Percentiles rank a stretch among this genome's conserved stretches.
phyloP scores from a whole-genome alignment of 352 stramenopile genomes.

The Globisporangium spiculum region DNA sequence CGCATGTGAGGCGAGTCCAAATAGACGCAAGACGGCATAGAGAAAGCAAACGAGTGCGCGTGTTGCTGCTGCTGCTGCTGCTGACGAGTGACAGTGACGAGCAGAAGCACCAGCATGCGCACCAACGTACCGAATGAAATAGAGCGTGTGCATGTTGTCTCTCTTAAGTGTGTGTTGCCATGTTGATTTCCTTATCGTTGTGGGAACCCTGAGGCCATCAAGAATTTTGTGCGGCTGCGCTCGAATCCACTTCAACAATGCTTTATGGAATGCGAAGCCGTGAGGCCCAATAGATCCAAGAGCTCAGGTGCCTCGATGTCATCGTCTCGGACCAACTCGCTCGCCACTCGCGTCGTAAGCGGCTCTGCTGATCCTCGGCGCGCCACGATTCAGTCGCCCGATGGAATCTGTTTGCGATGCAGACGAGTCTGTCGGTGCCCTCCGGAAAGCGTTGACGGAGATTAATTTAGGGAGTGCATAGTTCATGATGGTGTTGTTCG shows the following conservation, averaged over 20 bases:
- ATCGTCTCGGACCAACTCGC: slow-evolving; percentile 15
- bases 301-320: slow-evolving; percentile 24
- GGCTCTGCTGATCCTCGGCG: not conserved
- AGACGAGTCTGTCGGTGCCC: not conserved
- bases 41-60: not conserved
- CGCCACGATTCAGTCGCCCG: not conserved
- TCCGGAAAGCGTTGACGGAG: not conserved
- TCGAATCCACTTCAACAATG: no score
- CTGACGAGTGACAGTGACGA: not conserved
- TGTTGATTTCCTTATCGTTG: not conserved
- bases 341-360: slow-evolving; percentile 21
- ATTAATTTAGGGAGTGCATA: slow-evolving; percentile 17
- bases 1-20: not conserved
- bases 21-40: slow-evolving; percentile 2
- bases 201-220: no score
- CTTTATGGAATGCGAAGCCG: no score
- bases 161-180: not conserved
- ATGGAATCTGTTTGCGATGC: not conserved
- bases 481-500: not conserved
- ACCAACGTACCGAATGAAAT: slow-evolving; percentile 7
- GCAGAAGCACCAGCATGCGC: slow-evolving; percentile 1
- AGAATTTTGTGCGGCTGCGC: no score
- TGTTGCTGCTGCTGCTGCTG: slow-evolving; percentile 3
- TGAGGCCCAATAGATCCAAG: slow-evolving; percentile 25
- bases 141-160: not conserved